Conservation (phyloP, 192 early-diverging fungal genomes). For the Gryganskiella cystojenkinii region DNA sequence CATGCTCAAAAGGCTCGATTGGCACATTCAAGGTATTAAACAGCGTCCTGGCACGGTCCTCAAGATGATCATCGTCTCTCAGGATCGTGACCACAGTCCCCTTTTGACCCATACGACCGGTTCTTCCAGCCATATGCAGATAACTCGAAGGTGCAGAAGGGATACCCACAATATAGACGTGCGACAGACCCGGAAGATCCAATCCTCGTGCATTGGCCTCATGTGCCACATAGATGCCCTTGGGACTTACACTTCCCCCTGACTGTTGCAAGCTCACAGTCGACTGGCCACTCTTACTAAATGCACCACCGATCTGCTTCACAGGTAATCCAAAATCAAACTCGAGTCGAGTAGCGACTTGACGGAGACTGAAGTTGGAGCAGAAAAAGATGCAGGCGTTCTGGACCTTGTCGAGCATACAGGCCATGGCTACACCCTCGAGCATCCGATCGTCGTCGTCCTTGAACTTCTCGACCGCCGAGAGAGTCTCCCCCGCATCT, state of each 20-base stretch:
- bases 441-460: conserved; percentile 64
- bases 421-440: conserved; percentile 55
- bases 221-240: conserved; percentile 67
- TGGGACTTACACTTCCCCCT: background rate
- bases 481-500: conserved; percentile 1
- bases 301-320: conserved; percentile 49
- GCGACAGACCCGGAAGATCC: conserved; percentile 80
- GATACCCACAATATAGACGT: conserved; percentile 87
- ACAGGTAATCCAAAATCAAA: conserved; percentile 36
- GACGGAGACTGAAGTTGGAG: conserved; percentile 42
- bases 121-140: conserved; percentile 89
- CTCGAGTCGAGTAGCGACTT: conserved; percentile 43
- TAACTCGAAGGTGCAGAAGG: conserved; percentile 77
- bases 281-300: background rate
- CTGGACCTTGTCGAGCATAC: conserved; percentile 56
- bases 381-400: conserved; percentile 61
- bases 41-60: conserved; percentile 54
- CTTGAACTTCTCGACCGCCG: conserved; percentile 30
- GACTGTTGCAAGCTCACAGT: background rate
- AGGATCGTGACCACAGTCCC: conserved; percentile 67
- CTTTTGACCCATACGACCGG: conserved; percentile 77
- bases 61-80: conserved; percentile 53
- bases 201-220: conserved; percentile 86
- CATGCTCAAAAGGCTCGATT: conserved; percentile 39
- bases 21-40: conserved; percentile 51